Conservation (phyloP, 129 eudicot species). For the Helianthus annuus region DNA sequence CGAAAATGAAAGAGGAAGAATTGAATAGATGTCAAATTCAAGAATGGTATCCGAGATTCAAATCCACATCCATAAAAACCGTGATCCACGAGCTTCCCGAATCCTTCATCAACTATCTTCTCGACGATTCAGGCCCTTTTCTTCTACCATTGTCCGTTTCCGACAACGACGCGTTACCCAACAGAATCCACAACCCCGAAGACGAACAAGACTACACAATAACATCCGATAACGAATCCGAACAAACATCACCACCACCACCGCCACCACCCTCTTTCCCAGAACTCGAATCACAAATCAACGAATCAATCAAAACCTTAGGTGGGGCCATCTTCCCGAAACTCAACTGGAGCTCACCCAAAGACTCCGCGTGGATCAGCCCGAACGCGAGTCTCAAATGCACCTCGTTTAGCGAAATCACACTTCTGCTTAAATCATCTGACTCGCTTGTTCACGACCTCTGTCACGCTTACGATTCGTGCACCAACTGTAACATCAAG, state of each 20-base stretch:
- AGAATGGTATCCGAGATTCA: constrained; percentile 82
- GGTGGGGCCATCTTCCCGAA: constrained; percentile 87
- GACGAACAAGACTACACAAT: constrained; percentile 72
- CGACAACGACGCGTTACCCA: constrained; percentile 77
- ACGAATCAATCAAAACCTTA: constrained; percentile 65
- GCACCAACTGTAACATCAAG: constrained; percentile 45
- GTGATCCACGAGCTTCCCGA: constrained; percentile 76
- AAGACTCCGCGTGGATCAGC: constrained; percentile 92
- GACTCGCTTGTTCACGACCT: constrained; percentile 85
- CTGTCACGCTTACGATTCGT: constrained; percentile 78
- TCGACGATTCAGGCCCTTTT: constrained; percentile 81
- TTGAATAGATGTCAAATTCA: constrained; percentile 84
- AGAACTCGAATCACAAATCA: constrained; percentile 67
- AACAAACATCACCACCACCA: constrained; percentile 27
- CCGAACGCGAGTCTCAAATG: constrained; percentile 73
- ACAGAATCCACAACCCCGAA: constrained; percentile 76
- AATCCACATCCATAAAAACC: constrained; percentile 68
- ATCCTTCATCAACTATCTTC: constrained; percentile 72
- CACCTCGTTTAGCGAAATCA: constrained; percentile 71
- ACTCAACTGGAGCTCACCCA: constrained; percentile 96
- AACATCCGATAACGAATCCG: constrained; percentile 69
- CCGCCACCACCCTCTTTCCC: constrained; percentile 86
- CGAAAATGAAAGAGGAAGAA: constrained; percentile 69
- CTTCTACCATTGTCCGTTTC: constrained; percentile 80
- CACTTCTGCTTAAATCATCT: constrained; percentile 69